phyloP scores from a whole-genome alignment of 2,329 filamentous ascomycete species.

The Alternaria viburni region DNA sequence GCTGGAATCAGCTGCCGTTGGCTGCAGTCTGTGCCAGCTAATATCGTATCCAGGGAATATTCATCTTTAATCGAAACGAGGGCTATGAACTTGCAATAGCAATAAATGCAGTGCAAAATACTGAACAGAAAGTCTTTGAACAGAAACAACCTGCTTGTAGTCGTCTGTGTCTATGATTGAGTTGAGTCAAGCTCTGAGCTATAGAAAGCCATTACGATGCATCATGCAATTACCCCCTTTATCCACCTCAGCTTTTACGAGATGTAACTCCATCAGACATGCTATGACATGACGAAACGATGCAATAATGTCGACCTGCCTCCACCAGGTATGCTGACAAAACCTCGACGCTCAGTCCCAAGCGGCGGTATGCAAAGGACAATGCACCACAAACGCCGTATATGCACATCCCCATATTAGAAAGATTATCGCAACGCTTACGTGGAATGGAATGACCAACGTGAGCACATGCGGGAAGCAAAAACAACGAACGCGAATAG shows the following conservation, averaged over 20 bases:
- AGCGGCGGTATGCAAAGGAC: slow-evolving; percentile 26
- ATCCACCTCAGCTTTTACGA: not conserved
- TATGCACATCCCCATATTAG: slow-evolving; percentile 23
- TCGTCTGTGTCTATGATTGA: not conserved
- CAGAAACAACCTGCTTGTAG: not conserved
- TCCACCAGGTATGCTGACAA: slow-evolving; percentile 7
- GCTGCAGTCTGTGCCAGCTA: not conserved
- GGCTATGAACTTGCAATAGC: not conserved
- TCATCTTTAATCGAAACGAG: not conserved
- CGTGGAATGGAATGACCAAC: slow-evolving; percentile 1
- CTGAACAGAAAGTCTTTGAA: not conserved
- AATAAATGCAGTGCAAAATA: not conserved
- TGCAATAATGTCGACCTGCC: slow-evolving; percentile 9
- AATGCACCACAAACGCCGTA: slow-evolving; percentile 20
- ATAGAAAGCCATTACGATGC: not conserved
- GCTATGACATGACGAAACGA: slow-evolving; percentile 7
- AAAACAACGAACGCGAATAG: not conserved
- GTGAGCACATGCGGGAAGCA: not conserved
- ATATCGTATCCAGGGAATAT: not conserved
- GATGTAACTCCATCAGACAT: not conserved
- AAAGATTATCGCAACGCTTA: slow-evolving; percentile 19
- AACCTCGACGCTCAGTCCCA: slow-evolving; percentile 22
- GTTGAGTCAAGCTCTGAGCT: not conserved
- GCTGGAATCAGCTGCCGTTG: not conserved
- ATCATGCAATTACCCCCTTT: not conserved